phyloP scores from a whole-genome alignment of 2,329 filamentous ascomycete genomes.

The Achaetomium macrosporum region DNA sequence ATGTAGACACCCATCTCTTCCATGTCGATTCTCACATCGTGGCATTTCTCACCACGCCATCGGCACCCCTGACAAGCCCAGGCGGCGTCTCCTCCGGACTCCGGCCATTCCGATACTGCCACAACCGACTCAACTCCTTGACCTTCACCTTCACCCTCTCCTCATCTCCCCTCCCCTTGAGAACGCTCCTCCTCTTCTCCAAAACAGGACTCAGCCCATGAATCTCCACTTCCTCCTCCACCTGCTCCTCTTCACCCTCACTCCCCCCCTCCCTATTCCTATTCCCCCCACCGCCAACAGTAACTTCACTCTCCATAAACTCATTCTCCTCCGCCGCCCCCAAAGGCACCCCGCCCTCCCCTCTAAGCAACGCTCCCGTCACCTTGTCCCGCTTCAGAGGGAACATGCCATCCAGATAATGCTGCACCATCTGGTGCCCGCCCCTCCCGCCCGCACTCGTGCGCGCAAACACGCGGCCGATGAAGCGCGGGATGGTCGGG shows the following conservation, averaged over 20 bases:
- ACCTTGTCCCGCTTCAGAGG: slow-evolving; percentile 41
- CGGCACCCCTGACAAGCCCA: slow-evolving; percentile 30
- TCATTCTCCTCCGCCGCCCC: slow-evolving; percentile 38
- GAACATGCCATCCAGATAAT: slow-evolving; percentile 59
- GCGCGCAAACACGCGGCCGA: slow-evolving; percentile 55
- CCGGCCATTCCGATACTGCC: slow-evolving; percentile 56
- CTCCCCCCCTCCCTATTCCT: slow-evolving; percentile 44
- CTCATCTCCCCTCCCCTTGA: slow-evolving; percentile 20
- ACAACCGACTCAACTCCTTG: slow-evolving; percentile 56
- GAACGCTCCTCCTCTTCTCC: slow-evolving; percentile 1
- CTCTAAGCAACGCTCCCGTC: slow-evolving; percentile 34
- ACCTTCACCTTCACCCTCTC: slow-evolving; percentile 41
- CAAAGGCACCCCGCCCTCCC: slow-evolving; percentile 33
- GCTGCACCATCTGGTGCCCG: slow-evolving; percentile 55
- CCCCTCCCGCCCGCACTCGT: slow-evolving; percentile 37
- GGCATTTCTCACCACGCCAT: slow-evolving; percentile 35
- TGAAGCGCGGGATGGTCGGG: slow-evolving; percentile 51
- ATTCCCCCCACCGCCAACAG: slow-evolving; percentile 39
- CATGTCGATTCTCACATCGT: slow-evolving; percentile 28
- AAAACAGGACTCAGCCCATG: slow-evolving; percentile 25
- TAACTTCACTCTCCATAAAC: slow-evolving; percentile 56
- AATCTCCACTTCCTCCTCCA: slow-evolving; percentile 28
- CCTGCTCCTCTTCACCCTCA: slow-evolving; percentile 32
- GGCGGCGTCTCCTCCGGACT: slow-evolving; percentile 42
- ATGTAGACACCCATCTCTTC: not conserved